Conservation (phyloP, 2,329 filamentous ascomycete species). For the Aspergillus tamarii region DNA sequence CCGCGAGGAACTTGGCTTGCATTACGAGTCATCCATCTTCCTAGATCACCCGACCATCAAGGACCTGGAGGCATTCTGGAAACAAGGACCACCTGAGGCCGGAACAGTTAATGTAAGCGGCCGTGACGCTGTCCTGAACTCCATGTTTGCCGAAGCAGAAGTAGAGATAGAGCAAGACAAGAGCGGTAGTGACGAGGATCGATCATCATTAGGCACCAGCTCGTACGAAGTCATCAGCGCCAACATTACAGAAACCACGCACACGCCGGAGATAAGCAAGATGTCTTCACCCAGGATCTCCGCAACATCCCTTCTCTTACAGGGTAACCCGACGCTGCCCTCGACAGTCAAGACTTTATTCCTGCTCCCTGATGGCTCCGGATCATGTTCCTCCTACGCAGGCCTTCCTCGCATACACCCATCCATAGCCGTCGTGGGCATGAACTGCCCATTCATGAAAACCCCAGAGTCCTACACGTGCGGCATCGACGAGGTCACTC, state of each 20-base stretch:
- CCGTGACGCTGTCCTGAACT: conserved; percentile 27
- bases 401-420: conserved; percentile 33
- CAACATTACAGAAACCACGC: neutral
- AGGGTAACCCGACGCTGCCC: neutral
- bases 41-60: conserved; percentile 62
- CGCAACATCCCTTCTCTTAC: neutral
- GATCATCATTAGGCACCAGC: conserved; percentile 37
- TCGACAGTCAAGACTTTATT: conserved; percentile 29
- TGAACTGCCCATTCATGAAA: conserved; percentile 20
- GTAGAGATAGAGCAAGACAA: neutral
- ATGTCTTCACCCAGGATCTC: neutral
- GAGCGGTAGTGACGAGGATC: conserved; percentile 19
- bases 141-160: conserved; percentile 23
- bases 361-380: conserved; percentile 48
- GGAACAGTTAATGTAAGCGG: conserved; percentile 15
- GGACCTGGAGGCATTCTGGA: conserved; percentile 59
- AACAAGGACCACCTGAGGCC: conserved; percentile 31
- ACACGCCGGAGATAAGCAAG: neutral
- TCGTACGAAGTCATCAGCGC: conserved; percentile 31
- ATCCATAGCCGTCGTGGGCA: conserved; percentile 1
- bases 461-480: conserved; percentile 27
- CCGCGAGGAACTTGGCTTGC: conserved; percentile 63
- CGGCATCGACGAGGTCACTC: conserved; percentile 25
- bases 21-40: conserved; percentile 61
- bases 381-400: conserved; percentile 48